phyloP scores from a whole-genome alignment of 2,329 filamentous ascomycete species.

The Claviceps fusiformis region DNA sequence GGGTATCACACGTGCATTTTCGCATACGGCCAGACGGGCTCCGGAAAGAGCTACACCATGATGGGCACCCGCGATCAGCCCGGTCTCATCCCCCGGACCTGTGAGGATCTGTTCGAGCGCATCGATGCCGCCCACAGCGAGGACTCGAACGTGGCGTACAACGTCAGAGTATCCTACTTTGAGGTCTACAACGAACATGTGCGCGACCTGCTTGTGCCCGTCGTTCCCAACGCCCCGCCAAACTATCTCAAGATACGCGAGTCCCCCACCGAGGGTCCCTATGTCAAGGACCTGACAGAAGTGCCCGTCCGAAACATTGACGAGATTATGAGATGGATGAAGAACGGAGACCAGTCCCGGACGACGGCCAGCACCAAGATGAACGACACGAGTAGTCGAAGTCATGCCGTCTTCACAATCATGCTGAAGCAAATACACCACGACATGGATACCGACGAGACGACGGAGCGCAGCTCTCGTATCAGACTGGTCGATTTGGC shows the following conservation, averaged over 20 bases:
- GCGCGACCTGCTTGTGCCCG: conserved; percentile 75
- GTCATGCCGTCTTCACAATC: conserved; percentile 95
- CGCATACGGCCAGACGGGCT: conserved; percentile 94
- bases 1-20: conserved; percentile 99
- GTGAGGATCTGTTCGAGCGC: conserved; percentile 87
- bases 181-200: conserved; percentile 99
- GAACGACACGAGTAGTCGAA: conserved; percentile 96
- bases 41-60: conserved; percentile 96
- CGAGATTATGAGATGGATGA: conserved; percentile 87
- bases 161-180: conserved; percentile 95
- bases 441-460: conserved; percentile 93
- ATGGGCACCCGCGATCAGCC: conserved; percentile 83
- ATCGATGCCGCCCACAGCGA: conserved; percentile 68
- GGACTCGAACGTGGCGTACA: conserved; percentile 86
- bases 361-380: conserved; percentile 94
- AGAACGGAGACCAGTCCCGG: conserved; percentile 71
- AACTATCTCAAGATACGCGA: conserved; percentile 96
- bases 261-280: conserved; percentile 86
- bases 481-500: conserved; percentile 93
- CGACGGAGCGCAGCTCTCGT: conserved; percentile 83
- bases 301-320: conserved; percentile 75
- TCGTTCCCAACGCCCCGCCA: conserved; percentile 54
- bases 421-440: conserved; percentile 97
- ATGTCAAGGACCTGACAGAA: conserved; percentile 92
- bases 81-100: conserved; percentile 87